Evolutionary conservation across 2,329 filamentous ascomycete species (phyloP), one percentile per base, ranked within the genome.

Genomic region (Neofusicoccum umdonicola): DNA sequence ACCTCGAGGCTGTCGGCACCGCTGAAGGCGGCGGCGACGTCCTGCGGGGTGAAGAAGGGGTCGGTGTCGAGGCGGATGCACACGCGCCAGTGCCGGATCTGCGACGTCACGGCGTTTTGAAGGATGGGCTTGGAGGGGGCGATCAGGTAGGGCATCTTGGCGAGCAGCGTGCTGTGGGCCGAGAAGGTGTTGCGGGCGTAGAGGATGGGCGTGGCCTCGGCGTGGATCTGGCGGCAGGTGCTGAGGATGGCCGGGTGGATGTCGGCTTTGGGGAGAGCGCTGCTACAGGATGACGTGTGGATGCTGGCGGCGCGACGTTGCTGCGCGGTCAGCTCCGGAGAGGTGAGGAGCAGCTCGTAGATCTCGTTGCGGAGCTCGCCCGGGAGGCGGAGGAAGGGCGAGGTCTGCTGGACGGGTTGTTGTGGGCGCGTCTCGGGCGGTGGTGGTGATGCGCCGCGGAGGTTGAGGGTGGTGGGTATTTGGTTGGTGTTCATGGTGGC

Each of bases 331-430:
- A 73, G 5, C 67, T 66, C 9, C 65, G 73, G 44, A 62, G 66
- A 61, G 17, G 37, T 67, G 15, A 83, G 73, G 34, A 82, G 73
- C 35, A 72, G 69, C 35, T 69, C 67, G 72, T 82, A 85, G 37
- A 90, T 84, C 70, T 89, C 82, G 63, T 88, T 84, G 42, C 83
- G 82, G 3, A 90, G 80, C 69, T 90, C 88, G 2, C 81, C 80
- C 27, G 89, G 83, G 1, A 90, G 80, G 15, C 68, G 72, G 73
- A 82, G 79, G 63, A 82, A 69, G 12, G 68, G 62, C 4, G 61
- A 64, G 12, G 39, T 31, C 11, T 44, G 37, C n/a, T 60, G 42
- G 22, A 45, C 31, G n/a, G 66, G 56, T 22, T 63, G 58, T n/a
- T 15, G 51, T 34, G 35, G 37, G 34, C 47, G 52, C 68, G 74